Conservation (phyloP, 257 asterid genomes). For the Fraxinus cuspidata region DNA sequence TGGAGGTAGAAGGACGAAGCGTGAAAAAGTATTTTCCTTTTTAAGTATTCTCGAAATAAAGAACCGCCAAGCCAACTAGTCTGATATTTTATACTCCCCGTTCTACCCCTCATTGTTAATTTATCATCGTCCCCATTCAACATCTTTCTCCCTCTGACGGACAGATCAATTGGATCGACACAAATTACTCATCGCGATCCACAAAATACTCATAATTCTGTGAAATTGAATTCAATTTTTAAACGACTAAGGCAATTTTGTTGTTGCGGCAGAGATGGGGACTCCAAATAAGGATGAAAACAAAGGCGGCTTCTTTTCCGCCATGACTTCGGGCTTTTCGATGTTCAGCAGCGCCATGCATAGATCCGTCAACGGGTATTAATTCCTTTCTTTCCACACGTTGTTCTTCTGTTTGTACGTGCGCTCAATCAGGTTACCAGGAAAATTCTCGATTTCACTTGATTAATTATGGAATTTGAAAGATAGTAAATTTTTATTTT, state of each 20-base stretch:
- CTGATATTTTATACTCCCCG: background rate
- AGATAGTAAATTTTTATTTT: constrained; percentile 16
- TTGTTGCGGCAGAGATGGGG: constrained; percentile 38
- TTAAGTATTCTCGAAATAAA: background rate
- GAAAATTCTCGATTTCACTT: background rate
- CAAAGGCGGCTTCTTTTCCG: constrained; percentile 73
- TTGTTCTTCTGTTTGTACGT: background rate
- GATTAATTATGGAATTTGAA: background rate
- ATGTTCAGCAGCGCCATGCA: constrained; percentile 61
- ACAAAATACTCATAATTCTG: background rate
- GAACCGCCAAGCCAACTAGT: background rate
- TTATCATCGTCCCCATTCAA: background rate
- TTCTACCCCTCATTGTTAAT: background rate
- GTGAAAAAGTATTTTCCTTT: too few relatives aligned
- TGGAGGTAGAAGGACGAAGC: too few relatives aligned
- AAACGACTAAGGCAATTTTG: background rate
- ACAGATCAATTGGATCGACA: background rate
- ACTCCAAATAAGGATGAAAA: constrained; percentile 48
- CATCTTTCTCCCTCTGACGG: background rate
- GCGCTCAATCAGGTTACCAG: background rate
- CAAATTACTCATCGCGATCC: background rate
- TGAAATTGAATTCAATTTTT: background rate
- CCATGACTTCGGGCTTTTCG: constrained; percentile 65
- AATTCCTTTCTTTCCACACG: background rate
- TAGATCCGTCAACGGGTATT: constrained; percentile 80